A percentile compares a stretch with the other conserved stretches of the same genome.
Conservation (phyloP, 2,329 filamentous ascomycete species). For the Penicillium sp. region DNA sequence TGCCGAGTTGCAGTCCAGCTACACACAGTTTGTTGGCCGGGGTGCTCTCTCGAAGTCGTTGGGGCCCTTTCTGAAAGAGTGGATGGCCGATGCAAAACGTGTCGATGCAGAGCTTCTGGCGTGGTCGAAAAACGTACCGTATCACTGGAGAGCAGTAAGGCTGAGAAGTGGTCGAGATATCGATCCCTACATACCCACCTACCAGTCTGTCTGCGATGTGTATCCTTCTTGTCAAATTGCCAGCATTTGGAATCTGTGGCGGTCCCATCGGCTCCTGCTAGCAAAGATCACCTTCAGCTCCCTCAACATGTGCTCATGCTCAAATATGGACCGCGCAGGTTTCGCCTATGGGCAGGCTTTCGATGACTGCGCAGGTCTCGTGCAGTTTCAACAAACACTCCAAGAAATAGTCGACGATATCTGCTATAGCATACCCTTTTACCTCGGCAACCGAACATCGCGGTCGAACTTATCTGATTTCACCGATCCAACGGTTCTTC, state of each 20-base stretch:
- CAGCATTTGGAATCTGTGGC: slow-evolving; percentile 20
- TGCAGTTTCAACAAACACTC: not conserved
- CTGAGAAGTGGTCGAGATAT: slow-evolving; percentile 21
- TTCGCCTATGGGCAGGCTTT: too few species aligned
- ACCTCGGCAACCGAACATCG: not conserved
- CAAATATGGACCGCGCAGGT: too few species aligned
- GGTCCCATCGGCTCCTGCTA: slow-evolving; percentile 13
- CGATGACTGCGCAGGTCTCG: not conserved
- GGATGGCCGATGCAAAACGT: not conserved
- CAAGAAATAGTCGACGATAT: not conserved
- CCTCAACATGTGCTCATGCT: not conserved
- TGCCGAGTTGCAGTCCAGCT: not conserved
- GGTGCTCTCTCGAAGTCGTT: not conserved
- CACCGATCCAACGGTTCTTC: not conserved
- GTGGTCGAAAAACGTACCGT: slow-evolving; percentile 5
- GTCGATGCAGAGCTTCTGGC: not conserved
- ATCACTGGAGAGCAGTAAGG: slow-evolving; percentile 20
- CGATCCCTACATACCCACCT: slow-evolving; percentile 22
- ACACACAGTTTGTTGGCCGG: not conserved
- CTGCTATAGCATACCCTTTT: not conserved
- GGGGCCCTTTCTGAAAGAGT: not conserved
- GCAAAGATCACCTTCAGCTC: not conserved
- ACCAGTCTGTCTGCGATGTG: slow-evolving; percentile 21
- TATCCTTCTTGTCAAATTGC: slow-evolving; percentile 26
- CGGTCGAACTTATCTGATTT: not conserved